phyloP scores from a whole-genome alignment of 345 rosid genomes.

The Alliaria petiolata region DNA sequence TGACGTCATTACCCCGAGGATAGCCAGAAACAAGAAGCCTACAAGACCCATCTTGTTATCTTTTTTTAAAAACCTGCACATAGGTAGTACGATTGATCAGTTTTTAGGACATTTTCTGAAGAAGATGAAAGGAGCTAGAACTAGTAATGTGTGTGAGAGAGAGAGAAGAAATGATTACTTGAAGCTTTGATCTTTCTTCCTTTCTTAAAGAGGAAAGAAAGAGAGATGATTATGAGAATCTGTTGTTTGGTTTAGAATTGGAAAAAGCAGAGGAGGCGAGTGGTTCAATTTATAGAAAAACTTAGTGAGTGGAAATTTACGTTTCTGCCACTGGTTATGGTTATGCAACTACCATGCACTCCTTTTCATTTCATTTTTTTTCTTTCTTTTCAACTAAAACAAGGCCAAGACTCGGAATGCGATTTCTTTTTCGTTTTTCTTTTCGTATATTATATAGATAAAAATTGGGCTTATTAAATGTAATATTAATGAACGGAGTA shows the following conservation, averaged over 20 bases:
- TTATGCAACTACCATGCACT: constrained; percentile 23
- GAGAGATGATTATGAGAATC: constrained; percentile 30
- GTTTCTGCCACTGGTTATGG: constrained; percentile 35
- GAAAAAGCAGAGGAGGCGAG: constrained; percentile 20
- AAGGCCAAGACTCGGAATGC: constrained; percentile 7
- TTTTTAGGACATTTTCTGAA: not conserved
- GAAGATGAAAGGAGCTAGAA: not conserved
- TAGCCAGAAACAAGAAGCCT: constrained; percentile 37
- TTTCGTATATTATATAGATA: too few species aligned
- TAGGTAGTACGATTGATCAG: not conserved
- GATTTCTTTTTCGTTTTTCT: not conserved
- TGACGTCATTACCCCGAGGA: constrained; percentile 49
- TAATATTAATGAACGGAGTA: not conserved
- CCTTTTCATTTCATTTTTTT: not conserved
- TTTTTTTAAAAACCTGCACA: constrained; percentile 28
- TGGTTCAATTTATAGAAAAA: constrained; percentile 54
- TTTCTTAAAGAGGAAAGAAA: constrained; percentile 7
- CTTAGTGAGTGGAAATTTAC: not conserved
- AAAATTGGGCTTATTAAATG: not conserved
- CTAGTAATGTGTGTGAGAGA: constrained; percentile 6
- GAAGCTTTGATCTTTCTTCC: constrained; percentile 18
- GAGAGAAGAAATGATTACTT: constrained; percentile 32
- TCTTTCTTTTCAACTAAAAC: not conserved
- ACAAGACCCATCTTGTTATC: constrained; percentile 35
- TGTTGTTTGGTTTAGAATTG: constrained; percentile 40